Percentiles rank a stretch among this genome's conserved stretches.
Conservation (phyloP, 2,329 filamentous ascomycete genomes). For the Pochonia chlamydosporia region DNA sequence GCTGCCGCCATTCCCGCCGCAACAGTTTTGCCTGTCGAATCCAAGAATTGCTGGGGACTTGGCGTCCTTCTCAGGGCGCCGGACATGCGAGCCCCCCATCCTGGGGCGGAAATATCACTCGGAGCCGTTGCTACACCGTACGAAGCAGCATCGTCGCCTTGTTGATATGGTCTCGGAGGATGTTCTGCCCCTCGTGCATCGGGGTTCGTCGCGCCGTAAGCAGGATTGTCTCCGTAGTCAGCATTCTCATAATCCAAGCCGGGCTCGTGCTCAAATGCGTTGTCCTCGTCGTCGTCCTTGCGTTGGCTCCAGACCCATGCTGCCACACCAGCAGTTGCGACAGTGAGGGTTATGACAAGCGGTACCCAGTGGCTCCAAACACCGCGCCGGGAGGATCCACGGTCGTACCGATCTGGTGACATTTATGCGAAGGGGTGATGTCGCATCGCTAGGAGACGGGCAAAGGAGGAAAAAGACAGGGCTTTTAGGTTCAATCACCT, state of each 20-base stretch:
- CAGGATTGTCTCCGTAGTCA: constrained; percentile 48
- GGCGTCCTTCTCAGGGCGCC: constrained; percentile 76
- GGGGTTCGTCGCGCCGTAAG: constrained; percentile 38
- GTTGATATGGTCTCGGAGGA: constrained; percentile 24
- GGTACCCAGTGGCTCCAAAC: constrained; percentile 84
- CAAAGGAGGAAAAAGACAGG: constrained; percentile 3
- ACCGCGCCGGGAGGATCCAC: constrained; percentile 51
- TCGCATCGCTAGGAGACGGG: constrained; percentile 26
- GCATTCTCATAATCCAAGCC: constrained; percentile 41
- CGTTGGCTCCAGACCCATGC: constrained; percentile 95
- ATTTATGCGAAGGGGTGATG: constrained; percentile 35
- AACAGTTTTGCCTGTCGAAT: constrained; percentile 75
- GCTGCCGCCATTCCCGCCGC: constrained; percentile 78
- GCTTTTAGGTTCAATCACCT: not conserved
- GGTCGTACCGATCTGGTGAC: constrained; percentile 55
- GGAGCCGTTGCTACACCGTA: constrained; percentile 30
- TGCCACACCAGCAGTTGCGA: constrained; percentile 78
- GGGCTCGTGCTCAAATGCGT: constrained; percentile 48
- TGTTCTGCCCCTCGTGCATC: constrained; percentile 24
- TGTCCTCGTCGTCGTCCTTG: constrained; percentile 65
- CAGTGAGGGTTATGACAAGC: constrained; percentile 76
- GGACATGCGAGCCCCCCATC: constrained; percentile 72
- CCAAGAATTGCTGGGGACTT: constrained; percentile 83
- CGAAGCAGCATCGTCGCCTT: constrained; percentile 29
- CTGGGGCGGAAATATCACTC: constrained; percentile 32